phyloP scores from a whole-genome alignment of 176 grass and related monocot species.

The Puccinellia tenuiflora region DNA sequence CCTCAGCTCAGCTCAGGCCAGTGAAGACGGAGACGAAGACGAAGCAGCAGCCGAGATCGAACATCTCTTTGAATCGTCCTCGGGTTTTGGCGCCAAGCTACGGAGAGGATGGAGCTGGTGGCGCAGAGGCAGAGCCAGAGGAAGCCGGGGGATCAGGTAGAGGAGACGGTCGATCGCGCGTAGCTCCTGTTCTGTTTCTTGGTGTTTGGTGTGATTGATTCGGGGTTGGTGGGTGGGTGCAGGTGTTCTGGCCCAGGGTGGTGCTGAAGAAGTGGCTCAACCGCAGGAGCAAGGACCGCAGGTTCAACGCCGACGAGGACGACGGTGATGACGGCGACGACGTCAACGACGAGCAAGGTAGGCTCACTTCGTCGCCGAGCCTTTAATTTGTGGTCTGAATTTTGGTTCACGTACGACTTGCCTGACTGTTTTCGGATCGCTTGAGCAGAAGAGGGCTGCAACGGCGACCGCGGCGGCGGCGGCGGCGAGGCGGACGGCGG shows the following conservation, averaged over 20 bases:
- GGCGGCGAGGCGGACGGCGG: not conserved
- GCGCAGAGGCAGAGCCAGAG: conserved; percentile 38
- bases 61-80: not conserved
- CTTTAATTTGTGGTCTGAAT: not conserved
- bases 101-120: conserved; percentile 12
- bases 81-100: not conserved
- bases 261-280: conserved; percentile 98
- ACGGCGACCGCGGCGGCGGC: conserved; percentile 26
- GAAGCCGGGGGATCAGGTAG: conserved; percentile 51
- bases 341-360: conserved; percentile 38
- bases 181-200: not conserved
- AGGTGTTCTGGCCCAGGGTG: conserved; percentile 76
- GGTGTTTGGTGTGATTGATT: not conserved
- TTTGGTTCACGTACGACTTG: not conserved
- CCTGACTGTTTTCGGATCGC: not conserved
- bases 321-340: conserved; percentile 38
- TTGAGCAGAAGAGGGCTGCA: conserved; percentile 48
- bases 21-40: not conserved
- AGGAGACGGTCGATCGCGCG: not conserved
- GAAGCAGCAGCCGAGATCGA: not conserved
- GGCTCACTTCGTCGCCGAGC: no score
- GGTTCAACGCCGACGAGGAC: conserved; percentile 68
- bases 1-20: not conserved
- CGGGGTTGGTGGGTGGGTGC: not conserved
- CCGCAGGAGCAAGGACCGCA: conserved; percentile 47